Percentiles rank a stretch among this genome's conserved stretches.
phyloP scores from a whole-genome alignment of 2,329 filamentous ascomycete genomes.

The Neofusicoccum cordaticola region DNA sequence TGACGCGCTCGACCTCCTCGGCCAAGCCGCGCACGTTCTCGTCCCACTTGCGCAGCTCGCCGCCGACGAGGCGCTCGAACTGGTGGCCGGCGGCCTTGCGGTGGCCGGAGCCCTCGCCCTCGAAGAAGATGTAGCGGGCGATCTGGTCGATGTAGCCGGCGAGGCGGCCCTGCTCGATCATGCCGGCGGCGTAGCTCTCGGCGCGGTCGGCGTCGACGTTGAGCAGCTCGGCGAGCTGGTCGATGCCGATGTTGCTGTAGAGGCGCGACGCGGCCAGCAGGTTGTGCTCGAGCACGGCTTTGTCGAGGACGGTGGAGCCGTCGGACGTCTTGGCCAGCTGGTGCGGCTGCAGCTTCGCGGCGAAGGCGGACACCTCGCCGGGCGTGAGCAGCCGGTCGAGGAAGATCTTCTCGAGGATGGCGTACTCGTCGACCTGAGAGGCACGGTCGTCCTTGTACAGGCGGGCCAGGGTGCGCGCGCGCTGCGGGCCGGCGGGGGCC shows the following conservation, averaged over 20 bases:
- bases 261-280: slow-evolving; percentile 73
- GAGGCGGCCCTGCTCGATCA: slow-evolving; percentile 92
- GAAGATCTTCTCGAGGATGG: slow-evolving; percentile 97
- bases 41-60: slow-evolving; percentile 83
- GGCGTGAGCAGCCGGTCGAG: slow-evolving; percentile 79
- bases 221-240: slow-evolving; percentile 72
- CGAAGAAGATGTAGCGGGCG: slow-evolving; percentile 82
- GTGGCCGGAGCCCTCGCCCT: slow-evolving; percentile 68
- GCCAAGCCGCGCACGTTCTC: slow-evolving; percentile 79
- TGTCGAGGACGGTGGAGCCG: slow-evolving; percentile 87
- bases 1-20: slow-evolving; percentile 85
- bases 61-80: slow-evolving; percentile 56
- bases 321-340: slow-evolving; percentile 88
- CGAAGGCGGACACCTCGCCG: slow-evolving; percentile 83
- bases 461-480: slow-evolving; percentile 74
- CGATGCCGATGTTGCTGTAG: slow-evolving; percentile 53
- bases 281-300: slow-evolving; percentile 95
- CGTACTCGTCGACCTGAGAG: slow-evolving; percentile 70
- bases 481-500: slow-evolving; percentile 82
- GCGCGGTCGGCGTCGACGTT: slow-evolving; percentile 77
- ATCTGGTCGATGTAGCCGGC: slow-evolving; percentile 93
- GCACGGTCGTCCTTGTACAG: slow-evolving; percentile 93
- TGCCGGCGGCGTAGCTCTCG: slow-evolving; percentile 85
- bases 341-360: slow-evolving; percentile 75
- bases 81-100: slow-evolving; percentile 66